Base-by-base conservation (phyloP, 345 rosid species). In the Euclidium syriacum region DNA sequence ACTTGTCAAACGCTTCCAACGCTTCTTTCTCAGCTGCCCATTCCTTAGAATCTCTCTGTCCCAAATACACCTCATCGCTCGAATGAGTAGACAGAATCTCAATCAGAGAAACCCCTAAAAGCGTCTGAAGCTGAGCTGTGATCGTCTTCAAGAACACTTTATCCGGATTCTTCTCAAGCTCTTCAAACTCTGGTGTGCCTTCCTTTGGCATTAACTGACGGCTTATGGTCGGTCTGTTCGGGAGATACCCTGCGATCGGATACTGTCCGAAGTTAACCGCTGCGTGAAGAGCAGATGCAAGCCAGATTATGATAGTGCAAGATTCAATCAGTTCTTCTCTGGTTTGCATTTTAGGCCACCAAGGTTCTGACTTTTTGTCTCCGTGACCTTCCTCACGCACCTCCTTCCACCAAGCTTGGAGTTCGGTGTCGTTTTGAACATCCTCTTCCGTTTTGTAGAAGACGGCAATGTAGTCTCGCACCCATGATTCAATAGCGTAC, bases 321-420 rank as follows among this genome's bases (percentile, higher is more conserved):
- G 88, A 56, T 0, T 82, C 67, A 2, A 79, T 72, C 5, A 85
- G 80, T 22, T 88, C 90, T 35, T 73, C 42, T 0, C 66, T 62
- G 3, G 71, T 73, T 14, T 80, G 76, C 85, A 88, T 78, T 67
- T 74, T 68, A 3, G 90, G 88, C 92, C 92, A 88, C 92, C 90
- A 85, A 3, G 80, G 75, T 65, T 80, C 80, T 15, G 85, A 53
- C 36, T 82, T 85, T 70, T 73, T 81, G 81, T 88, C 94, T 4
- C 81, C 96, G 3, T 85, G 90, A 22, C 96, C 96, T 40, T 73
- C 78, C 62, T 85, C 90, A 2, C 80, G 73, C 14, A 83, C 70
- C 42, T 85, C 88, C 16, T 71, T 80, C 96, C 92, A 88, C 92
- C 86, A 85, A 7, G 75, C 72, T 73, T 85, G 85, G 50, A 88